These are phyloP conservation scores for Magnolia officinalis DNA, from an alignment of 164 flowering plant genomes.

Conservation along the genomic window DNA sequence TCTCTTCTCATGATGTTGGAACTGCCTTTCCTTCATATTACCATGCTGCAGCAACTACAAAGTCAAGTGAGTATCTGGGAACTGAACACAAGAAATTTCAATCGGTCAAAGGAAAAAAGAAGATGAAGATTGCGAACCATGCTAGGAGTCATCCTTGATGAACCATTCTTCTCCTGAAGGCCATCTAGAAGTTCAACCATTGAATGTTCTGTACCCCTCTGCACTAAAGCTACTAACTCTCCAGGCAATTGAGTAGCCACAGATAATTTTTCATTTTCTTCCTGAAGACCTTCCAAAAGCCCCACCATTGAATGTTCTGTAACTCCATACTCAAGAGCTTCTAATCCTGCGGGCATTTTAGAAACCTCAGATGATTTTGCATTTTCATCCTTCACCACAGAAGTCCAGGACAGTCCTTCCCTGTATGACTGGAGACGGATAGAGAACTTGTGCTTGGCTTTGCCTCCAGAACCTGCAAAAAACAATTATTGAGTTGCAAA, in stretches of 20 bases:
- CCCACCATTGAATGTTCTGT: conserved; percentile 48
- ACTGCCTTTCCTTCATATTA: conserved; percentile 28
- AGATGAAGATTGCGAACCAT: conserved; percentile 32
- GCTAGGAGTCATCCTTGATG: conserved; percentile 22
- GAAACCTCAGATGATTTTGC: conserved; percentile 15
- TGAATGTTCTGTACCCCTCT: conserved; percentile 28
- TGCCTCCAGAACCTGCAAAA: conserved; percentile 38
- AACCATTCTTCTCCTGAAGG: conserved; percentile 38
- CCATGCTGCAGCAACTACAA: conserved; percentile 26
- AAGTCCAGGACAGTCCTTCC: conserved; percentile 20
- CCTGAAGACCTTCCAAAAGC: conserved; percentile 47
- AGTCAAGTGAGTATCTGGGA: conserved; percentile 14
- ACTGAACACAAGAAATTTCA: not conserved
- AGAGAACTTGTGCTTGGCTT: conserved; percentile 46
- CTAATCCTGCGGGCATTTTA: conserved; percentile 24
- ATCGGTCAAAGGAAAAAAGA: not conserved
- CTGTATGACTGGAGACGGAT: conserved; percentile 31
- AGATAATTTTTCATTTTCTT: conserved; percentile 22
- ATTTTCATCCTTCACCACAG: conserved; percentile 15
- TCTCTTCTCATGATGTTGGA: conserved; percentile 23
- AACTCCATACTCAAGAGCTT: conserved; percentile 16
- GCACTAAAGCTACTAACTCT: conserved; percentile 20
- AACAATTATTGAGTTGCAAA: not conserved
- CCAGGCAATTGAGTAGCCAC: conserved; percentile 14
- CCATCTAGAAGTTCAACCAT: conserved; percentile 53